Evolutionary conservation across 768 basidiomycete genomes (phyloP), one percentile per base, ranked within the genome.

Genomic region (Grammothele lineata): DNA sequence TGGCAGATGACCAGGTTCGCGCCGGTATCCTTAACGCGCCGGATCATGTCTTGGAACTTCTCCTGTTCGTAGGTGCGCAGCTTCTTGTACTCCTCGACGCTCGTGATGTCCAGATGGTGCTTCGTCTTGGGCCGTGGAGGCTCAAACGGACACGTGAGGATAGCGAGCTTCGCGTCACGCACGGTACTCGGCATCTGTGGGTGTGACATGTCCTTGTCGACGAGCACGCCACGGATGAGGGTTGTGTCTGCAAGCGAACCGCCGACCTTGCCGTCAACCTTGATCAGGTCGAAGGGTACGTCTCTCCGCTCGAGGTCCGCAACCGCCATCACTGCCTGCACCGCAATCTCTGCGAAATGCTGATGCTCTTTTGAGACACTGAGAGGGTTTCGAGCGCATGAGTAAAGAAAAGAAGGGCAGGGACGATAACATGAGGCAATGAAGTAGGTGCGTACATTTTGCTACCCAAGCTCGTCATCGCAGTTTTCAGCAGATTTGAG

Each of bases 121-220:
- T 99, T 99, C 10, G 96, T 99, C 75, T 98, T 99, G 32, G 96
- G 96, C 19, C 96, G 85, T 3, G 96, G 96, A 15, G 96, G 96
- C 65, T 99, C 96, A 64, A 99, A 99, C 18, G 96, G 93, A 68
- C 96, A 99, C 36, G 96, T 99, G 37, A 99, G 79, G 68, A 99
- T 98, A 12, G 95, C 96, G 45, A 99, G 75, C 50, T 83, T 84
- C 44, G 96, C 96, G 65, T 98, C 89, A 55, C 75, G 78, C 57
- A 99, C 85, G 27, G 72, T 75, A 48, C 79, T 83, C 8, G 95
- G 95, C 96, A 99, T 99, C 67, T 96, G 92, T 4, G 95, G 88
- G 62, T 99, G 96, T 11, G 93, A 97, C 88, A 99, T 95, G 70
- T 99, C 95, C 70, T 99, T 99, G 83, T 99, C 96, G 64, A 99